Conservation (phyloP, 805 yeast genomes). For the Kodamaea restingae region DNA sequence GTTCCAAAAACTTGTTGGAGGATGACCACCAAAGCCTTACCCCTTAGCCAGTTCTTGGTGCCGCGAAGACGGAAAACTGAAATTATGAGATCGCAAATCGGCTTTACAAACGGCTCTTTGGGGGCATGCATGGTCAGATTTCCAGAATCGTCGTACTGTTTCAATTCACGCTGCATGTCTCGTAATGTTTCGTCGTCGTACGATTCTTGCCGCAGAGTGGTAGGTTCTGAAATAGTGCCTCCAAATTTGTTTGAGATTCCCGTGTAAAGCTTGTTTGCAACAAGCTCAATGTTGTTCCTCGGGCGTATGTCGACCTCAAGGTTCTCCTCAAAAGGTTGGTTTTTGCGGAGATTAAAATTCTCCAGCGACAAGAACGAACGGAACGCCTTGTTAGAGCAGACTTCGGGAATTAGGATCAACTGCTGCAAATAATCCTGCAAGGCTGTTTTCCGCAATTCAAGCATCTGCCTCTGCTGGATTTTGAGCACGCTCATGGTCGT, state of each 20-base stretch:
- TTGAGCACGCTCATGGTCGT: constrained; percentile 51
- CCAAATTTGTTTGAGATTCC: constrained; percentile 20
- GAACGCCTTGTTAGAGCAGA: constrained; percentile 70
- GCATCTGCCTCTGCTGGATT: constrained; percentile 59
- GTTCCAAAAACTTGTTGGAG: constrained; percentile 85
- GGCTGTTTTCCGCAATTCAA: constrained; percentile 58
- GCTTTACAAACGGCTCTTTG: constrained; percentile 53
- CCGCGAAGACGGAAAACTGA: constrained; percentile 62
- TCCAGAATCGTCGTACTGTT: constrained; percentile 44
- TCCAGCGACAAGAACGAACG: constrained; percentile 77
- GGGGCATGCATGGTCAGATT: not conserved
- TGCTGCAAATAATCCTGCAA: constrained; percentile 60
- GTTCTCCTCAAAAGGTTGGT: constrained; percentile 25
- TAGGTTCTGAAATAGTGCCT: constrained; percentile 1
- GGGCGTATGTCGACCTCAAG: constrained; percentile 5
- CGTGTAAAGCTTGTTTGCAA: constrained; percentile 33
- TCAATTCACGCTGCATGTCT: constrained; percentile 55
- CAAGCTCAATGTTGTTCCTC: constrained; percentile 22
- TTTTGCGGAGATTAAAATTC: constrained; percentile 40
- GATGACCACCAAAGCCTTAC: constrained; percentile 74
- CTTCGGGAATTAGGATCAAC: constrained; percentile 57
- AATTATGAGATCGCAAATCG: constrained; percentile 73
- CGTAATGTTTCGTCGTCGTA: constrained; percentile 27
- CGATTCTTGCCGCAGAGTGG: constrained; percentile 10
- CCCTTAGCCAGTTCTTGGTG: constrained; percentile 75